Evolutionary conservation across 2,329 filamentous ascomycete genomes (phyloP).

Genomic region (Phialophora expanda): DNA sequence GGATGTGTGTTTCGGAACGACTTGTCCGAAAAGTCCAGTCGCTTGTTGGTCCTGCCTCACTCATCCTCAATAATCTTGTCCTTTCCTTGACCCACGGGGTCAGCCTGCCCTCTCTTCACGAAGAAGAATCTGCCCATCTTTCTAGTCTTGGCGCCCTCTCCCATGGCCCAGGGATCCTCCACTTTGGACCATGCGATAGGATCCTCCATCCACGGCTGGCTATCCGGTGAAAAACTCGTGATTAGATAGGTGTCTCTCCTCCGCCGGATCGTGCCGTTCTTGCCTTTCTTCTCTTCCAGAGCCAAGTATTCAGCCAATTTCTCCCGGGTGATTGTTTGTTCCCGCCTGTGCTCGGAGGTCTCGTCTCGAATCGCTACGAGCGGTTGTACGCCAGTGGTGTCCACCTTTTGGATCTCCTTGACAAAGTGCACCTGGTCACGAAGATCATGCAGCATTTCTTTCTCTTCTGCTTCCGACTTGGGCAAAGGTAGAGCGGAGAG

Average conservation of each 20-base stretch:
- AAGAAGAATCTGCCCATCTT: slow-evolving; percentile 77
- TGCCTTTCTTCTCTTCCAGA: slow-evolving; percentile 50
- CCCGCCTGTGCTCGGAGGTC: slow-evolving; percentile 47
- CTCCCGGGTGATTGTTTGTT: slow-evolving; percentile 49
- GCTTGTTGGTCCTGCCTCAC: neutral
- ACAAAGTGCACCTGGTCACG: slow-evolving; percentile 88
- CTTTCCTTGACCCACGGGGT: neutral
- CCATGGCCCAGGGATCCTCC: slow-evolving; percentile 70
- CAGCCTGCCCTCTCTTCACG: slow-evolving; percentile 57
- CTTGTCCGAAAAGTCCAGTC: neutral
- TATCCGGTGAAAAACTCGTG: slow-evolving; percentile 8
- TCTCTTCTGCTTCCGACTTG: slow-evolving; percentile 61
- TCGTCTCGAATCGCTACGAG: slow-evolving; percentile 80
- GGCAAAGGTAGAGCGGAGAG: slow-evolving; percentile 86
- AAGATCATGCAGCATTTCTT: slow-evolving; percentile 73
- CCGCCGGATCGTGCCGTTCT: slow-evolving; percentile 55
- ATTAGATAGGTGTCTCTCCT: slow-evolving; percentile 44
- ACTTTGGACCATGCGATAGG: slow-evolving; percentile 28
- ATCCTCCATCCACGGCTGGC: slow-evolving; percentile 38
- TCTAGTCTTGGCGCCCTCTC: slow-evolving; percentile 66
- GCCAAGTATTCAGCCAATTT: slow-evolving; percentile 47
- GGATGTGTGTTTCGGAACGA: neutral
- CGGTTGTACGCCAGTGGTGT: slow-evolving; percentile 74
- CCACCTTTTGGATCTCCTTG: slow-evolving; percentile 78
- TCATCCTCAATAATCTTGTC: slow-evolving; percentile 7